A percentile compares a stretch with the other conserved stretches of the same genome.
Conservation (phyloP, 306 rosid species). For the Lathyrus aphaca region DNA sequence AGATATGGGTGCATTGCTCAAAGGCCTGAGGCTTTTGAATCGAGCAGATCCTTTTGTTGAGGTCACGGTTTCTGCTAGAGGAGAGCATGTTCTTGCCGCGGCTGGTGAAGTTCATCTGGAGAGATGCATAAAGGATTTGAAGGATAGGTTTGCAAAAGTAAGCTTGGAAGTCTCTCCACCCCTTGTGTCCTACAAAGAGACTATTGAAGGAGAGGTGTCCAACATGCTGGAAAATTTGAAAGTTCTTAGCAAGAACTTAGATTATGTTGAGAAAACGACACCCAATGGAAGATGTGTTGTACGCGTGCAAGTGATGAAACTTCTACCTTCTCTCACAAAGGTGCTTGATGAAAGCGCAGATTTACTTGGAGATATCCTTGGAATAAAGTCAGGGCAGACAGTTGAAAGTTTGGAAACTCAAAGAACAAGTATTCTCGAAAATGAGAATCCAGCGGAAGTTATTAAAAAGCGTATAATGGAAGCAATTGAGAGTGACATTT, state of each 20-base stretch:
- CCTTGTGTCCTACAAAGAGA: constrained; percentile 83
- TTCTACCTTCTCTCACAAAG: constrained; percentile 70
- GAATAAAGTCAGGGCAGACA: constrained; percentile 55
- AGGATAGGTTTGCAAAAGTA: constrained; percentile 89
- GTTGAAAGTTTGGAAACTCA: constrained; percentile 53
- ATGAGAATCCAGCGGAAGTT: constrained; percentile 54
- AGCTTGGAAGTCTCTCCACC: constrained; percentile 83
- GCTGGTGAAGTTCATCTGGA: constrained; percentile 97
- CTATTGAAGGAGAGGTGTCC: constrained; percentile 71
- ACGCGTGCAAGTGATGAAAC: constrained; percentile 75
- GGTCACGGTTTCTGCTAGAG: constrained; percentile 80
- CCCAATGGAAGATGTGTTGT: constrained; percentile 80
- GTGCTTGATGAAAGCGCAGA: constrained; percentile 75
- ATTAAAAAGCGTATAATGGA: constrained; percentile 66
- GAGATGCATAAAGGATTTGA: constrained; percentile 86
- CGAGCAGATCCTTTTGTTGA: constrained; percentile 92
- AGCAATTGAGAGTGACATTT: constrained; percentile 63
- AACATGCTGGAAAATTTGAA: constrained; percentile 62
- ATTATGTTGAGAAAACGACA: constrained; percentile 69
- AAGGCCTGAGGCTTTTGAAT: constrained; percentile 82
- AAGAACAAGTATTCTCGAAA: constrained; percentile 46
- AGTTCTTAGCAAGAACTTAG: constrained; percentile 52
- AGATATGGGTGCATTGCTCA: constrained; percentile 65
- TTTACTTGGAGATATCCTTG: constrained; percentile 65
- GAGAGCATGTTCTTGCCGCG: constrained; percentile 84